Base-by-base conservation (phyloP, 495 filamentous ascomycete species). In the Tuber microsphaerosporum region DNA sequence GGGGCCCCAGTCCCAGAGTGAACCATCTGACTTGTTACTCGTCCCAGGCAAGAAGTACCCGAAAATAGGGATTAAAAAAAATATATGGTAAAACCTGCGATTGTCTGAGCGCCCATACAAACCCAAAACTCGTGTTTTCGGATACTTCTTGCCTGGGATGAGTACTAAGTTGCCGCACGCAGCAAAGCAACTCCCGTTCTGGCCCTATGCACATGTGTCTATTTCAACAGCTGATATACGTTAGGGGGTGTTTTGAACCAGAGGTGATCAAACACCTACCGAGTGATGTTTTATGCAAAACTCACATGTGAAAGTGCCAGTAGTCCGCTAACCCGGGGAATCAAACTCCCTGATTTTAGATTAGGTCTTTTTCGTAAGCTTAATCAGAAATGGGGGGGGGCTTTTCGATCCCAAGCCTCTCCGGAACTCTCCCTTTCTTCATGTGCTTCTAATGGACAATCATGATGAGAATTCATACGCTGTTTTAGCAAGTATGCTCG, bases 211-310 rank as follows among this genome's bases (percentile, higher is more conserved):
- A 2, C n/a, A 56, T 56, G 51, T 3, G 8, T 26, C 10, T 0
- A 26, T 26, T 26, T 56, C 22, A 56, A 9, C 10, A 26, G 12
- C 12, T 17, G 2, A 2, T 22, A 56, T 22, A 56, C 0, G 2
- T 26, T 1, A 56, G 51, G 2, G 7, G 7, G 51, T 0, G 26
- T 56, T 8, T 10, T 0, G 39, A 5, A 41, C 39, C 4, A 41
- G 5, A 0, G 10, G 1, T n/a, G 51, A 12, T 26, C 51, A 14
- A 26, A 8, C 34, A 26, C 22, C 22, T 26, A 26, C 46, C 51
- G 51, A 56, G 51, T 56, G 51, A 56, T 56, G n/a, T 56, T 56
- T 56, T 56, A 56, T 56, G 51, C 51, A 56, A 56, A 26, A 56
- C n/a, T 56, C 51, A 56, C 51, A 12, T 26, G 51, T 26, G 9